Conservation (phyloP, 306 rosid genomes). For the Cucumis hystrix region DNA sequence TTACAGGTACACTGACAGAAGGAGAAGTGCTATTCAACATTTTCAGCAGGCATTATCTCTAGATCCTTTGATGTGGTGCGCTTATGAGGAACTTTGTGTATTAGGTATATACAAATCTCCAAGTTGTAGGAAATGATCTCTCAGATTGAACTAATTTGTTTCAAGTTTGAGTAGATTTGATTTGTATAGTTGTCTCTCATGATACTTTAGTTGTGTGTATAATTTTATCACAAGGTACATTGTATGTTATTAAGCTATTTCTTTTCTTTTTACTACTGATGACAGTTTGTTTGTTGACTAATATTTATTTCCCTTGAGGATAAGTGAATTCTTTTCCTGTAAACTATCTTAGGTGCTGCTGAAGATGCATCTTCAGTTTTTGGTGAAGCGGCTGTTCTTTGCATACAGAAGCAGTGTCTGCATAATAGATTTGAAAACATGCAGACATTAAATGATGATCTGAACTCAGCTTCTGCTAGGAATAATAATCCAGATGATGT, state of each 20-base stretch:
- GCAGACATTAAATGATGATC: conserved; percentile 44
- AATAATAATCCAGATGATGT: conserved; percentile 39
- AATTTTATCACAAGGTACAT: background rate
- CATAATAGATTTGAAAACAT: conserved; percentile 37
- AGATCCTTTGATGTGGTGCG: conserved; percentile 66
- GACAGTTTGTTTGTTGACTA: background rate
- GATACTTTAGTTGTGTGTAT: background rate
- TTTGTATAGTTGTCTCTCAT: background rate
- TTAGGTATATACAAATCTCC: conserved; percentile 48
- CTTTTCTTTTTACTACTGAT: background rate
- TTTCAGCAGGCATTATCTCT: conserved; percentile 38
- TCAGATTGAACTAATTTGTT: background rate
- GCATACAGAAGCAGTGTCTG: conserved; percentile 72
- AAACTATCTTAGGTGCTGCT: conserved; percentile 55
- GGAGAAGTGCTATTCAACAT: conserved; percentile 38
- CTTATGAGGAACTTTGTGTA: conserved; percentile 81
- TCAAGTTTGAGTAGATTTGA: background rate
- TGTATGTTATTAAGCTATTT: background rate
- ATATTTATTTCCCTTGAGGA: background rate
- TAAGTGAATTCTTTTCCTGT: conserved; percentile 7
- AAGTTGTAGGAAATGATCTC: background rate
- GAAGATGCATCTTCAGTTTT: conserved; percentile 86
- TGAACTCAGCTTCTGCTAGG: conserved; percentile 40
- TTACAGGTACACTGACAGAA: conserved; percentile 53
- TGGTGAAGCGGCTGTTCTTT: conserved; percentile 83